Conservation (phyloP, 2,329 filamentous ascomycete species). For the Colletotrichum sp. region DNA sequence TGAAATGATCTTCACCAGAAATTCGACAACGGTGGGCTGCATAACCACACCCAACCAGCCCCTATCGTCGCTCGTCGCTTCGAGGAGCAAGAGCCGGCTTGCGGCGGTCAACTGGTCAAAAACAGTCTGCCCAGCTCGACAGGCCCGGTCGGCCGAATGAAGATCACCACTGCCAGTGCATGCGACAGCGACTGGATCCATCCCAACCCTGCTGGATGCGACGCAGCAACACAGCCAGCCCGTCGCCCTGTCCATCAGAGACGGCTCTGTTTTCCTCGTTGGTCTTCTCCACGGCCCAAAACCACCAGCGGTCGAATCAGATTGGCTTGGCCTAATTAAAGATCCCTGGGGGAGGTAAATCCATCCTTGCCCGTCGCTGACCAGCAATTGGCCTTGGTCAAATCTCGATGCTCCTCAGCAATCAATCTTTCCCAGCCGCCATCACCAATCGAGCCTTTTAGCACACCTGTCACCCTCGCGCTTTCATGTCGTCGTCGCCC, state of each 20-base stretch:
- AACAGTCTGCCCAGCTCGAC: not conserved
- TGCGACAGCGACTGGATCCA: not conserved
- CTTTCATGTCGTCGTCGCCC: not conserved
- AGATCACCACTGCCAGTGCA: constrained; percentile 2
- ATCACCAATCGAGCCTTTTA: not conserved
- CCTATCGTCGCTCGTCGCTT: not conserved
- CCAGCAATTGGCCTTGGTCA: not conserved
- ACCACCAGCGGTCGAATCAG: not conserved
- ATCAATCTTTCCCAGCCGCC: not conserved
- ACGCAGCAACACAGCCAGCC: constrained; percentile 1
- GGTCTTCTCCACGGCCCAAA: not conserved
- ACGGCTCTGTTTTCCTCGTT: not conserved
- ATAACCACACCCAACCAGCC: not conserved
- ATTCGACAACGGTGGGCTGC: not conserved
- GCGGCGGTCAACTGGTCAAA: not conserved
- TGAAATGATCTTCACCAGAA: not conserved
- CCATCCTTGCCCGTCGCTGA: not conserved
- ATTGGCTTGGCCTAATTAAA: constrained; percentile 16
- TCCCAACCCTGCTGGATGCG: not conserved
- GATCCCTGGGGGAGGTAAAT: constrained; percentile 2
- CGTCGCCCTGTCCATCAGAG: not conserved
- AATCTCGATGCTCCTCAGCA: constrained; percentile 5
- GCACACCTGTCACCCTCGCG: not conserved
- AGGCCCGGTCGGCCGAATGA: constrained; percentile 15
- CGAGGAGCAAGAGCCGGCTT: not conserved